These are phyloP conservation scores for Phoma sp. DNA, from an alignment of 2,329 filamentous ascomycete species.

Conservation along the genomic window DNA sequence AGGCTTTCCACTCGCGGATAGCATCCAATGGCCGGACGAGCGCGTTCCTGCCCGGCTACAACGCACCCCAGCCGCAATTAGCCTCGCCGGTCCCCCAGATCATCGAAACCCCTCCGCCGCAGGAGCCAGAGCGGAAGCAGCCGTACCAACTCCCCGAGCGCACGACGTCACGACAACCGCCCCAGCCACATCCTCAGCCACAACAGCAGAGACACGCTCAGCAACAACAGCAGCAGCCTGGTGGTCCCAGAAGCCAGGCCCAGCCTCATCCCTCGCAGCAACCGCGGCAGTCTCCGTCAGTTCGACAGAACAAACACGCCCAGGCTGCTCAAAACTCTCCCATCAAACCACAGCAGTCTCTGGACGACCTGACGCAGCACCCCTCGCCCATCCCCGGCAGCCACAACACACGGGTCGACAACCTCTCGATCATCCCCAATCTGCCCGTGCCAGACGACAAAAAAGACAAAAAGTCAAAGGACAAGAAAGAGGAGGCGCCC, in stretches of 20 bases:
- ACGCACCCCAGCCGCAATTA: constrained; percentile 28
- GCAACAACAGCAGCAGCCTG: constrained; percentile 30
- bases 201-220: constrained; percentile 40
- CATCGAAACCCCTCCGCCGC: constrained; percentile 65
- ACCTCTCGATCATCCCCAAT: constrained; percentile 80
- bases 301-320: constrained; percentile 36
- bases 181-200: constrained; percentile 19
- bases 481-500: constrained; percentile 72
- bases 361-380: constrained; percentile 70
- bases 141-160: constrained; percentile 56
- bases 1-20: constrained; percentile 63
- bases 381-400: constrained; percentile 75
- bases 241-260: constrained; percentile 19
- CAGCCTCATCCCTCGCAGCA: constrained; percentile 26
- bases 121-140: constrained; percentile 40
- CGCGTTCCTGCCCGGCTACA: constrained; percentile 57
- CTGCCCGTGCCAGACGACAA: constrained; percentile 69
- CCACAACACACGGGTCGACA: constrained; percentile 72
- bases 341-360: constrained; percentile 55
- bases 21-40: constrained; percentile 64
- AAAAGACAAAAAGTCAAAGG: constrained; percentile 75
- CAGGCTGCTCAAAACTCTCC: constrained; percentile 43
- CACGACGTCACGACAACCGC: constrained; percentile 55
- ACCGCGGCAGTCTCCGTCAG: constrained; percentile 30
- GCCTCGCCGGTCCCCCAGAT: constrained; percentile 60